These are phyloP conservation scores for Adansonia digitata DNA, from an alignment of 345 rosid species.

Conservation along the genomic window DNA sequence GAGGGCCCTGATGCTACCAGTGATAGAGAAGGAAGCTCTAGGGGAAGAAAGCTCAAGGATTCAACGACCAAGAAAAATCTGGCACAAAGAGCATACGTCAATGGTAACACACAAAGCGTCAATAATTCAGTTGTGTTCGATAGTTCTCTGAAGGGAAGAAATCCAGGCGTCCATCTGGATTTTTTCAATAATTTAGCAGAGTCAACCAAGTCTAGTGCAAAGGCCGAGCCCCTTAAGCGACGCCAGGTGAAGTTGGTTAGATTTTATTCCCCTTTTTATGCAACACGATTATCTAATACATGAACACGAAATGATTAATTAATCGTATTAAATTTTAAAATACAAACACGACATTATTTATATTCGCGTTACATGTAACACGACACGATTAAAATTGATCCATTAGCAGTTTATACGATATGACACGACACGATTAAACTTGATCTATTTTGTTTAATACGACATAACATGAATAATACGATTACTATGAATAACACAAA, in stretches of 20 bases:
- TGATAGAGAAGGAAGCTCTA: slow-evolving; percentile 46
- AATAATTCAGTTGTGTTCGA: slow-evolving; percentile 60
- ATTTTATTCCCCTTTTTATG: too few relatives aligned
- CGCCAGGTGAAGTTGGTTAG: slow-evolving; percentile 16
- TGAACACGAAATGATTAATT: too few relatives aligned
- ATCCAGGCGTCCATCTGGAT: slow-evolving; percentile 63
- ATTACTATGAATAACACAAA: too few relatives aligned
- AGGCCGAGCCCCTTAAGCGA: slow-evolving; percentile 25
- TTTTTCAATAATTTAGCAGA: slow-evolving; percentile 22
- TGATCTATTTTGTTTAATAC: too few relatives aligned
- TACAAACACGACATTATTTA: too few relatives aligned
- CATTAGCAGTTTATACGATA: too few relatives aligned
- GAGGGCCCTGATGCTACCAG: slow-evolving; percentile 46
- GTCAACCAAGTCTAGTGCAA: slow-evolving; percentile 16
- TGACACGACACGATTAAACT: too few relatives aligned
- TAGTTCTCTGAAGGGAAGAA: slow-evolving; percentile 48
- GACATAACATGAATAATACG: too few relatives aligned
- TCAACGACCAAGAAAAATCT: slow-evolving; percentile 27
- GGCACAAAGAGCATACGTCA: slow-evolving; percentile 42
- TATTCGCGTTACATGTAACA: too few relatives aligned
- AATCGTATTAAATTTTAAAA: too few relatives aligned
- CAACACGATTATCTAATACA: too few relatives aligned
- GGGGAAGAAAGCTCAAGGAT: slow-evolving; percentile 21
- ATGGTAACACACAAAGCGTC: slow-evolving; percentile 62
- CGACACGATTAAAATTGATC: too few relatives aligned